phyloP scores from a whole-genome alignment of 331 rosid species.

The Quercus phellos region DNA sequence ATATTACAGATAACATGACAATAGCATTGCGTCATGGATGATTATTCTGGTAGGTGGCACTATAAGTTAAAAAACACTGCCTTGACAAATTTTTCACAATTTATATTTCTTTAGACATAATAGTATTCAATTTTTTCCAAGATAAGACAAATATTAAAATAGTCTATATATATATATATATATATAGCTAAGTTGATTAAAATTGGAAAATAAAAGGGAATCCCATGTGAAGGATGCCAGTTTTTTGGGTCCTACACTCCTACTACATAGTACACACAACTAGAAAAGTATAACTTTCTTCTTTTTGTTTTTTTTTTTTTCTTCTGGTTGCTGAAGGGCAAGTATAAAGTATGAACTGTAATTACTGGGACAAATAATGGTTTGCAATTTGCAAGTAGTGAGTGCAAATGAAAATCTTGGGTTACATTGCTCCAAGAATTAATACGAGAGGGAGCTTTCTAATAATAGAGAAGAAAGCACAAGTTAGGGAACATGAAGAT shows the following conservation, averaged over 20 bases:
- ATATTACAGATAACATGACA: not conserved
- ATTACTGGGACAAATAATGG: not conserved
- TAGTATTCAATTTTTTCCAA: too few relatives aligned
- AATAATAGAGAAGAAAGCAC: not conserved
- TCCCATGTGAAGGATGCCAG: slow-evolving; percentile 4
- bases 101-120: too few relatives aligned
- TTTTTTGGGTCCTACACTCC: not conserved
- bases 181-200: not conserved
- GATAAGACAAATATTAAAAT: not conserved
- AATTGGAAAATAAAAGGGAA: not conserved
- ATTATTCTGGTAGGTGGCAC: not conserved
- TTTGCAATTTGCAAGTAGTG: not conserved
- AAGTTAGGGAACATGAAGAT: not conserved
- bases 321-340: too few relatives aligned
- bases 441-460: not conserved
- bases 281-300: not conserved
- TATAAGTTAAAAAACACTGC: not conserved
- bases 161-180: not conserved
- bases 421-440: not conserved
- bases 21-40: not conserved
- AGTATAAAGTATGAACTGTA: not conserved
- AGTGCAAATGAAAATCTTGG: not conserved
- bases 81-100: not conserved
- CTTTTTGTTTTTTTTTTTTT: too few relatives aligned
- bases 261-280: not conserved